Base-by-base conservation (phyloP, 331 rosid genomes). In the Phaseolus coccineus region DNA sequence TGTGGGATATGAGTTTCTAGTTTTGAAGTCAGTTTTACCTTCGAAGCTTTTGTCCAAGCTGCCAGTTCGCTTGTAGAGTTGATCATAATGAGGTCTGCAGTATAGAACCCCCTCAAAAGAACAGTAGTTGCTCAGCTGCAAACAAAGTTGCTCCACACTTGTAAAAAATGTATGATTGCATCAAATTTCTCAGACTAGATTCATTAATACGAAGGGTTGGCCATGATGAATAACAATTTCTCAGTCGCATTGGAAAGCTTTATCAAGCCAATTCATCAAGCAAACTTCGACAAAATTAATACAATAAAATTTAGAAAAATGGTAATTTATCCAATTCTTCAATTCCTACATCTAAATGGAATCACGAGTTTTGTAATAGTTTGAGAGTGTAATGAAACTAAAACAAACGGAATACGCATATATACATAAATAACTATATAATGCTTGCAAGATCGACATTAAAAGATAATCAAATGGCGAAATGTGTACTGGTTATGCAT, bases 51-150 rank as follows among this genome's bases (percentile, higher is more conserved):
- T 93, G 80, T 93, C 92, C 12, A 96, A 90, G 88, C 99, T 93
- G 4, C 99, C 99, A 4, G 99, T 93, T 85, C 97, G 72, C 87
- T 96, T 96, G 83, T 78, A 96, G 86, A 89, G 87, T 80, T 96
- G 99, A 84, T 93, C 99, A 81, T 93, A 96, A 81, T 96, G 99
- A 71, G 98, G 99, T 89, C 94, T 88, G 92, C 99, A 96, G 61
- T 91, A 93, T 22, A 93, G 97, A 22, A 96, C 98, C 40, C 99
- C 99, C 83, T 96, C 98, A 74, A 96, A 89, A 71, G 99, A 96
- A 71, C 94, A 91, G 85, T 88, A 93, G 90, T 90, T 91, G 92
- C 98, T 88, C 25, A 96, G 91, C 99, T 96, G 98, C 84, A 87
- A 67, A 53, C 62, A 74, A 3, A 47, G 51, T 63, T 24, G 46